Percentiles rank a stretch among this genome's conserved stretches.
Evolutionary conservation across 305 asterid genomes (phyloP).

Genomic region (Fraxinus sp.): DNA sequence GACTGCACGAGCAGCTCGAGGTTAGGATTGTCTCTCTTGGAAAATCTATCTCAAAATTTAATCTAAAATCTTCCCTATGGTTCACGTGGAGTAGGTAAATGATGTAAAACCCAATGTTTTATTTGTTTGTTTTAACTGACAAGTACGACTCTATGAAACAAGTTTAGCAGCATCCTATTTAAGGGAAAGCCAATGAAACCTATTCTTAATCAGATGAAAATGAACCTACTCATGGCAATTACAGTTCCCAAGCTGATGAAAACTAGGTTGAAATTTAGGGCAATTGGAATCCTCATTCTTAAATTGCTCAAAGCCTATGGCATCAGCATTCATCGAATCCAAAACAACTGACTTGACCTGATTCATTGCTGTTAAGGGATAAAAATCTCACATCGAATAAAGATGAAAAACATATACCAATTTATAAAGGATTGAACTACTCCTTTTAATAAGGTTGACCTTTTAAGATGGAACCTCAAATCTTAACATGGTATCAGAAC

Average conservation of each 20-base stretch:
- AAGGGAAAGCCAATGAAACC: not conserved
- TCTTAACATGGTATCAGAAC: too few species aligned
- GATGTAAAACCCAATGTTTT: not conserved
- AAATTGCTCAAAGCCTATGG: not conserved
- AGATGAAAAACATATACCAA: too few species aligned
- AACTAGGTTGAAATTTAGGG: not conserved
- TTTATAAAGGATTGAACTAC: too few species aligned
- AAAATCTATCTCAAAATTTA: not conserved
- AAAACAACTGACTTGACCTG: not conserved
- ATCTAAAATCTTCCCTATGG: not conserved
- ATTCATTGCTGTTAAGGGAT: too few species aligned
- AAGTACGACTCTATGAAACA: not conserved
- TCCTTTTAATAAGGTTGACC: too few species aligned
- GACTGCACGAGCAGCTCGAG: conserved; percentile 89
- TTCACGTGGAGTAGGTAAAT: not conserved
- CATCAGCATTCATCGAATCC: not conserved
- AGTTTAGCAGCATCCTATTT: not conserved
- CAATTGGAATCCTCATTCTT: not conserved
- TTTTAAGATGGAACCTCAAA: too few species aligned
- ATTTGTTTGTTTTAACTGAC: not conserved
- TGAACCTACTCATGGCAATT: not conserved
- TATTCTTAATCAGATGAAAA: not conserved
- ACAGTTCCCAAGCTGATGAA: not conserved
- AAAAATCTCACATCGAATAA: too few species aligned
- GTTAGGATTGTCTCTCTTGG: conserved; percentile 31